Base-by-base conservation (phyloP, 192 early-diverging fungal genomes). In the Funneliformis mosseae region DNA sequence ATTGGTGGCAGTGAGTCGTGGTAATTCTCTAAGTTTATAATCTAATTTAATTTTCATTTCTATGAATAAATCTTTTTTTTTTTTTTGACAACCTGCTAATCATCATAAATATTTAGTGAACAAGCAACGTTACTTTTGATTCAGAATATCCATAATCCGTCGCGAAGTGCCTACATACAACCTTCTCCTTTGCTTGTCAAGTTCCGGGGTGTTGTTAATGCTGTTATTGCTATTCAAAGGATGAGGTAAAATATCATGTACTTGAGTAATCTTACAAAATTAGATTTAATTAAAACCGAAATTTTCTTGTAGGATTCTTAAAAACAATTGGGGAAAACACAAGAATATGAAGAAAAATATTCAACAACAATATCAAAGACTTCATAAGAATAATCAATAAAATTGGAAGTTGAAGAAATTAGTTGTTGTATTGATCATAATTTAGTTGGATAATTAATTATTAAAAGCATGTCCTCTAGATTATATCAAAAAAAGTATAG, bases 1-100 rank as follows among this genome's bases (percentile, higher is more conserved):
- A n/a, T 79, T 12, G 67, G 78, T 71, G 78, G 68, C 8, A 33
- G 28, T 16, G 78, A 79, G 25, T 23, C 48, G 27, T 79, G 78
- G 78, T 79, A 33, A 61, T 48, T 61, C 4, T 69, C 12, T 46
- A 68, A 38, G 43, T 68, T 68, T 6, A 28, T 12, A 5, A 8
- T 78, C 55, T 21, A 16, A 23, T 33, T 63, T 45, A 10, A 25
- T 45, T 42, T 77, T 71, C 23, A 27, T 33, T 69, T 70, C 27
- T 41, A 21, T 4, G 11, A 33, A 70, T 33, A 3, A 38, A 28
- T 8, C 28, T 18, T 70, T 9, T 38, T 14, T 33, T 27, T 69
- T 41, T 27, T 27, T 42, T 3, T 21, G 3, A 14, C 23, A 10
- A 70, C 14, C 5, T 16, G 8, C 27, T 1, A 18, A 41, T 70